Percentiles rank a stretch among this genome's conserved stretches.
Conservation (phyloP, 352 stramenopile species). For the Pythium graminicola region DNA sequence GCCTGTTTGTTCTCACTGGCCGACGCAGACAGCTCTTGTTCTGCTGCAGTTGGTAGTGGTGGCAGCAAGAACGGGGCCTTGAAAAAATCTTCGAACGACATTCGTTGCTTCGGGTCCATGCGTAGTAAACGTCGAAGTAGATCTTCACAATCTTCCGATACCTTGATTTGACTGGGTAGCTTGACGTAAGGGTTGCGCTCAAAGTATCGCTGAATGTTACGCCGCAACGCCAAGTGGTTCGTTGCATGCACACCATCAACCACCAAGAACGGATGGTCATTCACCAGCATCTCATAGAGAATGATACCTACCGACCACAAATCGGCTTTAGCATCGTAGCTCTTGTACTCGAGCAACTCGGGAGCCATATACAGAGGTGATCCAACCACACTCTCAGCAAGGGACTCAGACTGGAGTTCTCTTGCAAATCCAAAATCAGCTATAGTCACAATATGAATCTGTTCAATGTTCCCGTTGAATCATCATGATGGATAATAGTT, state of each 20-base stretch:
- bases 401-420: conserved; percentile 56
- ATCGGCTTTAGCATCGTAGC: conserved; percentile 77
- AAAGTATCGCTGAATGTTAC: conserved; percentile 77
- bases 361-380: conserved; percentile 78
- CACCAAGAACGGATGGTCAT: conserved; percentile 71
- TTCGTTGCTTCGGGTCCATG: conserved; percentile 52
- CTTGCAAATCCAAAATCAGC: conserved; percentile 73
- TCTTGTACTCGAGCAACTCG: conserved; percentile 79
- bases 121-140: conserved; percentile 54
- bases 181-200: conserved; percentile 47
- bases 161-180: conserved; percentile 42
- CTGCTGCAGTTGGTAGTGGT: conserved; percentile 29
- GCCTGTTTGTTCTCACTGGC: conserved; percentile 43
- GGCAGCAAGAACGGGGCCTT: conserved; percentile 57
- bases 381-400: conserved; percentile 75
- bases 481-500: background rate
- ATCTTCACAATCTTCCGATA: conserved; percentile 57
- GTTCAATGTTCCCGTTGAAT: background rate
- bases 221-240: conserved; percentile 66
- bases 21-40: conserved; percentile 37
- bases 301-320: conserved; percentile 80
- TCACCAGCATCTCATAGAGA: conserved; percentile 79
- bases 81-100: conserved; percentile 81
- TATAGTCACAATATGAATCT: conserved; percentile 15
- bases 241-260: conserved; percentile 70